A percentile compares a stretch with the other conserved stretches of the same genome.
These are phyloP conservation scores for Phytophthora sojae DNA, from an alignment of 352 stramenopile species.

Conservation along the genomic window DNA sequence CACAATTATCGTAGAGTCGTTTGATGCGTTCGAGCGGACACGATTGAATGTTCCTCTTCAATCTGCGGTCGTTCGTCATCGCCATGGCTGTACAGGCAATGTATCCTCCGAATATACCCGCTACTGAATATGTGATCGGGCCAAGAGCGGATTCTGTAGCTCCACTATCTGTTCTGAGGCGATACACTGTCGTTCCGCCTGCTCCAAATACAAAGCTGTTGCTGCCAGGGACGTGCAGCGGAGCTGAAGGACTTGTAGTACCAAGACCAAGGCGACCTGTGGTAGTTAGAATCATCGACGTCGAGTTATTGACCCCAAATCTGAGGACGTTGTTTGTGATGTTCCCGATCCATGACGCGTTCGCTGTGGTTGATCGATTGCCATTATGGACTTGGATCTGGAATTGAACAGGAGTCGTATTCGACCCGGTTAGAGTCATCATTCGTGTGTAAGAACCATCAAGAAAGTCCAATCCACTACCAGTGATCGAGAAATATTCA, in stretches of 20 bases:
- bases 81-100: neutral
- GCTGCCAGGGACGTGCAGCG: too few species aligned
- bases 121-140: neutral
- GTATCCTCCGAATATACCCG: neutral
- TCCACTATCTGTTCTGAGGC: neutral
- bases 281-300: neutral
- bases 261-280: neutral
- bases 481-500: conserved; percentile 25
- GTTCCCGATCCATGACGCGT: neutral
- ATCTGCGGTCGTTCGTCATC: neutral
- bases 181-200: too few species aligned
- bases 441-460: conserved; percentile 22
- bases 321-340: conserved; percentile 8
- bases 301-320: conserved; percentile 10
- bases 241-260: neutral
- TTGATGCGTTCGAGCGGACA: neutral
- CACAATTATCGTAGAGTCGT: neutral
- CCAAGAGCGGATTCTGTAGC: neutral
- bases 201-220: too few species aligned
- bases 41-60: neutral
- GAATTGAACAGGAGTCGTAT: conserved; percentile 18
- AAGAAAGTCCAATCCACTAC: conserved; percentile 4
- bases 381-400: conserved; percentile 6
- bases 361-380: neutral
- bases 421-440: conserved; percentile 13